Evolutionary conservation across 495 filamentous ascomycete species (phyloP).

Genomic region (Cercophora sp.): DNA sequence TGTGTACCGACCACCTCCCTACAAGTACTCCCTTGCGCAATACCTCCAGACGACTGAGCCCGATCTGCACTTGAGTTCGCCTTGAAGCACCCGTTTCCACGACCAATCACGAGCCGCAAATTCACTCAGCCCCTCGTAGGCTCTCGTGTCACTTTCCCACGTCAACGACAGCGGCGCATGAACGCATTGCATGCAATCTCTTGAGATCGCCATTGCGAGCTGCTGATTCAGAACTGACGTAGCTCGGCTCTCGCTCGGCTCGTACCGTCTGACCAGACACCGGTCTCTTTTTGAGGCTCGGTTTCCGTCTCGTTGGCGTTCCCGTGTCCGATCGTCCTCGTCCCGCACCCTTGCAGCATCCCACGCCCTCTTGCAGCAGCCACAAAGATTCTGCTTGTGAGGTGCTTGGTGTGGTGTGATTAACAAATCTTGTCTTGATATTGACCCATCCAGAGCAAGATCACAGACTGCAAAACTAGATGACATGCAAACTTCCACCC

Average conservation of each 20-base stretch:
- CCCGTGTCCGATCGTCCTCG: slow-evolving; percentile 25
- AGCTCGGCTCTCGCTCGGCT: slow-evolving; percentile 5
- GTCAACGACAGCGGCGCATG: slow-evolving; percentile 19
- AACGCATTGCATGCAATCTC: slow-evolving; percentile 35
- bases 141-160: background rate
- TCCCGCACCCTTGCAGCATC: slow-evolving; percentile 10
- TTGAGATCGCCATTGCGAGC: slow-evolving; percentile 15
- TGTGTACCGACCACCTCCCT: too few species aligned
- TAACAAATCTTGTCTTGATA: too few species aligned
- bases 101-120: background rate
- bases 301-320: slow-evolving; percentile 18
- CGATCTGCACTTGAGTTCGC: too few species aligned
- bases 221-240: slow-evolving; percentile 28
- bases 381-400: background rate
- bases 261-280: slow-evolving; percentile 5
- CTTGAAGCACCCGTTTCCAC: slow-evolving; percentile 1
- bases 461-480: too few species aligned
- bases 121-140: background rate
- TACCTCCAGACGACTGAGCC: too few species aligned
- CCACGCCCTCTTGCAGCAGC: background rate
- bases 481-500: too few species aligned
- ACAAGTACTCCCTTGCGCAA: too few species aligned
- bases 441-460: too few species aligned
- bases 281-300: slow-evolving; percentile 8
- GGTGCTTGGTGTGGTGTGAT: background rate